Percentiles rank a stretch among this genome's conserved stretches.
Evolutionary conservation across 768 basidiomycete genomes (phyloP).

Genomic region (Tylopilus sp.): DNA sequence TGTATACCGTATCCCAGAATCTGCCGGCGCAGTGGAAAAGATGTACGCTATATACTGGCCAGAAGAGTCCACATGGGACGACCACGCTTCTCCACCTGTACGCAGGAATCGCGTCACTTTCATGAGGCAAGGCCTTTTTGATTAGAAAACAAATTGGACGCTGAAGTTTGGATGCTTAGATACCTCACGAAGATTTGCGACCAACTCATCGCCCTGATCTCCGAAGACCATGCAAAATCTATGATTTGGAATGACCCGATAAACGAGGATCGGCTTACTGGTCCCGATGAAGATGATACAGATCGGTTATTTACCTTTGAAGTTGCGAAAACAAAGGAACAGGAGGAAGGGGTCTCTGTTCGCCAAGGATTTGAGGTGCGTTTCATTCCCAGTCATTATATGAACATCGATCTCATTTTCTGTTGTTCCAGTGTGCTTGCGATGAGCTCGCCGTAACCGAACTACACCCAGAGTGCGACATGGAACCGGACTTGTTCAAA

Average conservation of each 20-base stretch:
- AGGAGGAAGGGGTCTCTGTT: constrained; percentile 47
- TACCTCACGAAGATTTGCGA: constrained; percentile 59
- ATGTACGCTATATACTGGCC: constrained; percentile 61
- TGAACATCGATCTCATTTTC: background rate
- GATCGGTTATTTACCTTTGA: constrained; percentile 55
- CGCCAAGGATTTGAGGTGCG: constrained; percentile 46
- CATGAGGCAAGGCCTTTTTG: constrained; percentile 43
- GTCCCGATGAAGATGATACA: constrained; percentile 36
- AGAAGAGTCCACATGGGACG: constrained; percentile 56
- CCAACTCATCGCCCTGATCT: constrained; percentile 48
- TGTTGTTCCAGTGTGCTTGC: constrained; percentile 10
- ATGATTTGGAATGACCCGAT: constrained; percentile 42
- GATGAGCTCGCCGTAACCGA: constrained; percentile 17
- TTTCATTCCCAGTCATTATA: background rate
- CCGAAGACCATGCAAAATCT: constrained; percentile 41
- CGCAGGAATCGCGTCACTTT: constrained; percentile 54
- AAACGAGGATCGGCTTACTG: constrained; percentile 21
- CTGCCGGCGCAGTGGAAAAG: constrained; percentile 11
- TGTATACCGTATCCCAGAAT: constrained; percentile 28
- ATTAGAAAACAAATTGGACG: background rate
- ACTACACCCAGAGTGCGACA: constrained; percentile 18
- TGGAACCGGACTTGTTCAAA: constrained; percentile 22
- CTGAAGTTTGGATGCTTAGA: constrained; percentile 25
- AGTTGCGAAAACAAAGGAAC: constrained; percentile 54
- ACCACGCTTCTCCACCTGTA: constrained; percentile 44